Conservation (phyloP, 2,329 filamentous ascomycete genomes). For the Scedosporium minutisporum region DNA sequence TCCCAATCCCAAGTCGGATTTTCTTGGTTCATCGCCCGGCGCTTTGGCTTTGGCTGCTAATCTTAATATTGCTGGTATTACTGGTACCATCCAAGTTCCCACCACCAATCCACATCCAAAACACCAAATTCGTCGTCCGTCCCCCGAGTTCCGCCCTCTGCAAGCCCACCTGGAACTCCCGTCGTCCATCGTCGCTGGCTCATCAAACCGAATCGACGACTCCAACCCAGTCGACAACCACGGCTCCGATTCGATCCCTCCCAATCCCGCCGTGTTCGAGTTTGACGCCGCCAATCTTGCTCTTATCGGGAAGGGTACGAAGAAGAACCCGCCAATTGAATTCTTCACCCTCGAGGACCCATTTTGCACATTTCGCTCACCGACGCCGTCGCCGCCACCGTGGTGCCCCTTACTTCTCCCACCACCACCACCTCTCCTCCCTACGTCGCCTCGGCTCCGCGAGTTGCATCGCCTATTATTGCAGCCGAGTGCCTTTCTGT, state of each 20-base stretch:
- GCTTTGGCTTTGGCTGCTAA: background rate
- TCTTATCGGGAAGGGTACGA: background rate
- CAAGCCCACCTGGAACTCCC: background rate
- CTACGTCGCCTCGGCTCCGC: constrained; percentile 5
- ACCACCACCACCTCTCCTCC: background rate
- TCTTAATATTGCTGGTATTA: background rate
- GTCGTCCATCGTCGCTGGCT: background rate
- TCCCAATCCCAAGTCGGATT: too few relatives aligned
- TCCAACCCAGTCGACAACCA: background rate
- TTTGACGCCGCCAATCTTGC: background rate
- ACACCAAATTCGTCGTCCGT: background rate
- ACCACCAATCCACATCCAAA: background rate
- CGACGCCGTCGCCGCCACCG: constrained; percentile 13
- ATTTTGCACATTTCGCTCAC: constrained; percentile 2
- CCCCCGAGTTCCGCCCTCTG: background rate
- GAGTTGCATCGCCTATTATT: constrained; percentile 9
- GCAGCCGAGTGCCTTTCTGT: background rate
- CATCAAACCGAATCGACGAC: constrained; percentile 2
- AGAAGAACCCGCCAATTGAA: constrained; percentile 3
- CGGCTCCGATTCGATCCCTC: background rate
- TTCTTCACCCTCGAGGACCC: background rate
- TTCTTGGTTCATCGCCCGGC: background rate
- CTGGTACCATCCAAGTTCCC: too few relatives aligned
- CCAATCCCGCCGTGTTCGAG: background rate
- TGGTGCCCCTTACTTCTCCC: constrained; percentile 6